phyloP scores from a whole-genome alignment of 2,329 filamentous ascomycete genomes.

The Ophiostoma pallidulum region DNA sequence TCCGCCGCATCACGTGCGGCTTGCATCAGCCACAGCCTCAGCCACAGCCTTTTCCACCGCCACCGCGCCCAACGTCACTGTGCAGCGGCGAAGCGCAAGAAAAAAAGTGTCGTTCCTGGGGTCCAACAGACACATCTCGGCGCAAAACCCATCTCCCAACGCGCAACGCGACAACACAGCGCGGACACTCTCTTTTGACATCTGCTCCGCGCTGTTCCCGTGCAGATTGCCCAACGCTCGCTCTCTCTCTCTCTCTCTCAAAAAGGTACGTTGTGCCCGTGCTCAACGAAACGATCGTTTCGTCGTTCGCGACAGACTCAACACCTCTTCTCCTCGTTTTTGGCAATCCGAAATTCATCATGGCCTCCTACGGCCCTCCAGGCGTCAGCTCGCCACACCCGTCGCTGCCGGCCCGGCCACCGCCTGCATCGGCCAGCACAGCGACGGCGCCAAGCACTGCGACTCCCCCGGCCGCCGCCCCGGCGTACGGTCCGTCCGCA shows the following conservation, averaged over 20 bases:
- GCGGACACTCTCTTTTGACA: no score
- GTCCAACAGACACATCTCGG: no score
- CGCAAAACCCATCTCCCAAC: no score
- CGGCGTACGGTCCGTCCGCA: constrained; percentile 11
- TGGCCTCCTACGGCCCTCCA: constrained; percentile 20
- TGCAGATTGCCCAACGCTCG: no score
- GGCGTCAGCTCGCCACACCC: constrained; percentile 18
- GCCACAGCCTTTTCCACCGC: no score
- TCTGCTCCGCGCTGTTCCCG: no score
- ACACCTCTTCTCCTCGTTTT: background rate
- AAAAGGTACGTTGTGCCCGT: constrained; percentile 13
- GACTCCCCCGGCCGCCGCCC: background rate
- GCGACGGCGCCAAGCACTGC: constrained; percentile 3
- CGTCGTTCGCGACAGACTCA: background rate
- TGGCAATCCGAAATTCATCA: constrained; percentile 16
- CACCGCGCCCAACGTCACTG: background rate
- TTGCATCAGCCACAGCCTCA: no score
- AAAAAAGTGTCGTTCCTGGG: background rate
- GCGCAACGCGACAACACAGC: no score
- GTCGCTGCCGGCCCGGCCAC: constrained; percentile 19
- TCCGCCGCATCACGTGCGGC: background rate
- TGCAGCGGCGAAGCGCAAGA: background rate
- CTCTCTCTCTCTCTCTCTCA: no score
- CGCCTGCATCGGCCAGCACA: constrained; percentile 14
- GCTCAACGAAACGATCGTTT: background rate